Conservation (phyloP, 1,284 basidiomycete species). For the Schizopora paradoxa region DNA sequence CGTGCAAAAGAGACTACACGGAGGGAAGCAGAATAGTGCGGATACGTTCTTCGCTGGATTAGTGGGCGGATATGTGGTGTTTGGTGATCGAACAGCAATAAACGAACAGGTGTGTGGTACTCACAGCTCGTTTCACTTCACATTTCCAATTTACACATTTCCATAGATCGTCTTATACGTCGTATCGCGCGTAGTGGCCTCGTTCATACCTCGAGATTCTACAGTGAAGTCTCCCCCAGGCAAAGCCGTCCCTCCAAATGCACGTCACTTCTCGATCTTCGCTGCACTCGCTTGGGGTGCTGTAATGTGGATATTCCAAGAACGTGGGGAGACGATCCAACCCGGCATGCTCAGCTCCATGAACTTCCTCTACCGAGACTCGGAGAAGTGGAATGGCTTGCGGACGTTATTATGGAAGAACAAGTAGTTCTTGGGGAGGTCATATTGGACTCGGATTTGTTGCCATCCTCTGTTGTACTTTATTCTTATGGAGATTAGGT, state of each 20-base stretch:
- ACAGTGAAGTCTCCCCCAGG: conserved; percentile 33
- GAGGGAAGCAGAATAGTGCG: conserved; percentile 72
- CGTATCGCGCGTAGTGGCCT: conserved; percentile 81
- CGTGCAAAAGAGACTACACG: conserved; percentile 74
- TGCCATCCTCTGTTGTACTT: background rate
- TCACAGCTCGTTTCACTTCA: conserved; percentile 15
- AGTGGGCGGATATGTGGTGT: conserved; percentile 88
- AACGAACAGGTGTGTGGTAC: conserved; percentile 84
- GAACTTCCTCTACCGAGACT: conserved; percentile 77
- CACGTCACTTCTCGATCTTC: conserved; percentile 80
- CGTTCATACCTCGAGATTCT: conserved; percentile 75
- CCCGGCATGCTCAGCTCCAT: conserved; percentile 90
- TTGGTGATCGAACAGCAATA: conserved; percentile 92
- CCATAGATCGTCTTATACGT: conserved; percentile 93
- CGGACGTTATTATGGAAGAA: conserved; percentile 78
- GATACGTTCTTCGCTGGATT: conserved; percentile 95
- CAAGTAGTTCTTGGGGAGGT: conserved; percentile 36
- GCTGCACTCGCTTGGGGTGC: conserved; percentile 90
- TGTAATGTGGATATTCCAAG: conserved; percentile 96
- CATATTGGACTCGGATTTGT: conserved; percentile 1
- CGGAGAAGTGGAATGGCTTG: conserved; percentile 66
- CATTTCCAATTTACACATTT: conserved; percentile 4
- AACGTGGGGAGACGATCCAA: conserved; percentile 84
- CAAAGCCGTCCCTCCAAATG: conserved; percentile 75
- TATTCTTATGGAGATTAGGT: background rate